Evolutionary conservation across 2,329 filamentous ascomycete genomes (phyloP), one percentile per base, ranked within the genome.

Genomic region (Cordyceps fumosorosea): DNA sequence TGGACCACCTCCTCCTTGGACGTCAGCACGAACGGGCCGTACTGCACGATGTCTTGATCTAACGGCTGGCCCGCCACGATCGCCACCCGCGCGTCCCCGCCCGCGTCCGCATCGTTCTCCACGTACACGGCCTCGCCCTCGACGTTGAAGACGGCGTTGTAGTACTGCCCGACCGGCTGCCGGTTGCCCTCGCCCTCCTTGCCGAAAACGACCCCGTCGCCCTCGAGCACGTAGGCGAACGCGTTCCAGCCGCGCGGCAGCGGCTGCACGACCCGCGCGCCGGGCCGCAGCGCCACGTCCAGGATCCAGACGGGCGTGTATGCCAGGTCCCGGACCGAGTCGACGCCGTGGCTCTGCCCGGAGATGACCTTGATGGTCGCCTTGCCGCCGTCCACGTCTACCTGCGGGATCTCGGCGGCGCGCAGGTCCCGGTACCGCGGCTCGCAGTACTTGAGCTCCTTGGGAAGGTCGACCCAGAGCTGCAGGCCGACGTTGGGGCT

Each of bases 251-350:
- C 88, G 65, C 80, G 77, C 0, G 93, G 93, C 3, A 98, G 72
- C 5, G 84, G 75, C 77, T 98, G 93, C 24, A 80, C 81, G 66
- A 98, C 79, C 63, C 81, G 85, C 53, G 90, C 92, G 59, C 93
- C 93, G 0, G 93, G 92, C 69, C 85, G 78, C 59, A 98, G 84
- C 22, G 84, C 86, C 57, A 97, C 80, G 72, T 98, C 93, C 51
- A 98, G 81, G 65, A 96, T 81, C 93, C 93, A 98, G n/a, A 98
- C 92, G 0, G 95, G 95, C 1, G 93, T 98, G 76, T 98, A 97
- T 16, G 93, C 93, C 51, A 98, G 80, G 71, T 98, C 93, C 72
- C 93, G 87, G 59, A 96, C 84, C 16, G 88, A 91, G 71, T 97
- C 93, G 58, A 95, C 84, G 51, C 91, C 93, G 69, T 92, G 88